phyloP scores from a whole-genome alignment of 1,284 basidiomycete species.

The Erythrobasidium hasegawianum region DNA sequence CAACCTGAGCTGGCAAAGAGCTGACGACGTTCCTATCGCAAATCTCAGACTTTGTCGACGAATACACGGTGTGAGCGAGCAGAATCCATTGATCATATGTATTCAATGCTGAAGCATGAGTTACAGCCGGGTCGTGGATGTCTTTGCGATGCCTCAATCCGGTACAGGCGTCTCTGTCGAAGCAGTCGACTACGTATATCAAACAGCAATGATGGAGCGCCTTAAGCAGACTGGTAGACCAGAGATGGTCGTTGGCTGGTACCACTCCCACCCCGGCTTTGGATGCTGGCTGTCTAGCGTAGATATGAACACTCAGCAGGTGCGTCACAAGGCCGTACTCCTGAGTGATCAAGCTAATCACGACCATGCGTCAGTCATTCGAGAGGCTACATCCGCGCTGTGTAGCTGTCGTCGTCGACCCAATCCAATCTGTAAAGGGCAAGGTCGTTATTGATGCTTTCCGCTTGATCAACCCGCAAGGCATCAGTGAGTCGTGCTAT shows the following conservation, averaged over 20 bases:
- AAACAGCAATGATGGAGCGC: constrained; percentile 99
- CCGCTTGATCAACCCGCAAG: constrained; percentile 85
- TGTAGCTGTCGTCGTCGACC: constrained; percentile 96
- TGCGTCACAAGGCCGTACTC: constrained; percentile 48
- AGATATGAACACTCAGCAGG: constrained; percentile 99
- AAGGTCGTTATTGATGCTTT: constrained; percentile 97
- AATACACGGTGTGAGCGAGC: constrained; percentile 70
- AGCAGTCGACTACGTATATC: constrained; percentile 98
- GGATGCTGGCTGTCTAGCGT: constrained; percentile 99
- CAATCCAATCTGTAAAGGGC: constrained; percentile 93
- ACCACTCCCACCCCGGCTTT: constrained; percentile 99
- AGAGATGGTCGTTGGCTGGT: constrained; percentile 99
- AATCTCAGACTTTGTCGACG: constrained; percentile 87
- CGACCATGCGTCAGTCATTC: constrained; percentile 71
- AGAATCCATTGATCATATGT: constrained; percentile 1
- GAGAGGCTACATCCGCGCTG: constrained; percentile 92
- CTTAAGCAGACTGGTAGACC: constrained; percentile 98
- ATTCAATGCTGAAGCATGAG: neutral
- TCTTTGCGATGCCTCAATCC: constrained; percentile 99
- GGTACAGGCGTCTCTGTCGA: constrained; percentile 98
- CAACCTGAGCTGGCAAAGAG: neutral
- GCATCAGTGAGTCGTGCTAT: constrained; percentile 57
- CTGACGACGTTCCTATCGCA: constrained; percentile 6
- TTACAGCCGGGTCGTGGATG: constrained; percentile 78
- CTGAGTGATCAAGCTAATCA: constrained; percentile 1